These are phyloP conservation scores for Phoma sp. DNA, from an alignment of 2,329 filamentous ascomycete genomes.

Conservation along the genomic window DNA sequence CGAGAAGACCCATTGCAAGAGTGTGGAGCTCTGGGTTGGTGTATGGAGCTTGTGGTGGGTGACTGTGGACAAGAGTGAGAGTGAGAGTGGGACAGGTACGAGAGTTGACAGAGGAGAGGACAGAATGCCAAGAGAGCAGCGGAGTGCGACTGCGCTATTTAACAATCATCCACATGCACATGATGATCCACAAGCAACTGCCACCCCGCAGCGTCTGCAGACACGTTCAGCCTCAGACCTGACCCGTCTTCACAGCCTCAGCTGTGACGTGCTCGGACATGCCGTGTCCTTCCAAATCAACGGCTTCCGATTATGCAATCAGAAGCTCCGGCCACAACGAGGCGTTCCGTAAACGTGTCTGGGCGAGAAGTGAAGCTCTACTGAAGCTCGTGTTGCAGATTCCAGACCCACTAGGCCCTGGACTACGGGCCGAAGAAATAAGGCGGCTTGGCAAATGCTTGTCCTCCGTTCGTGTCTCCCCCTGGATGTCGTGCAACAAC, in stretches of 20 bases:
- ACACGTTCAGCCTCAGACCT: background rate
- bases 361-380: constrained; percentile 3
- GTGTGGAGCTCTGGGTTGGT: background rate
- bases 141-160: constrained; percentile 14
- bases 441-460: constrained; percentile 15
- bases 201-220: constrained; percentile 3
- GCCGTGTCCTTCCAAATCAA: constrained; percentile 10
- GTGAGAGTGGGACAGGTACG: too few relatives aligned
- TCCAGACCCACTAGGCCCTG: constrained; percentile 10
- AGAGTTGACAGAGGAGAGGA: background rate
- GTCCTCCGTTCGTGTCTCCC: background rate
- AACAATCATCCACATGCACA: constrained; percentile 1
- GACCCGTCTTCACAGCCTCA: background rate
- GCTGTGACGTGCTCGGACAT: background rate
- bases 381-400: constrained; percentile 17
- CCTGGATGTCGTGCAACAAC: background rate
- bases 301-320: constrained; percentile 3
- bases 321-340: constrained; percentile 11
- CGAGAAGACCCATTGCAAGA: constrained; percentile 29
- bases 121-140: background rate
- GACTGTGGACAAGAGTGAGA: too few relatives aligned
- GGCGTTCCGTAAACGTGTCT: constrained; percentile 14
- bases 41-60: background rate
- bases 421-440: constrained; percentile 11
- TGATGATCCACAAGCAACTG: constrained; percentile 11